phyloP scores from a whole-genome alignment of 176 grass and related monocot genomes.

The Ensete glaucum region DNA sequence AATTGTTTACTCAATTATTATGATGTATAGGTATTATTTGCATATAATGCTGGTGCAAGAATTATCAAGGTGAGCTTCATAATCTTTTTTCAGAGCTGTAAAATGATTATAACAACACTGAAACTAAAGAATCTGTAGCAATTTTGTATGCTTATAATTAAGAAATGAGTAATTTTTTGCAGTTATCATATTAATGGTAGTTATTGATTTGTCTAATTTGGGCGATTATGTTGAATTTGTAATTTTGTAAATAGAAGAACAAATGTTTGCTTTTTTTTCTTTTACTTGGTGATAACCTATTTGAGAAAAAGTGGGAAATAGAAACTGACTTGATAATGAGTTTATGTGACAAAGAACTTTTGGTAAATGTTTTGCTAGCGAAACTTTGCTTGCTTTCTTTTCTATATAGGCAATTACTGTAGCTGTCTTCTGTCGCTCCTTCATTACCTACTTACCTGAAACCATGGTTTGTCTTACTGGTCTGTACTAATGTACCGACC shows the following conservation, averaged over 20 bases:
- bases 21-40: conserved; percentile 57
- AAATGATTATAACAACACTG: neutral
- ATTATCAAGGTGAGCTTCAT: conserved; percentile 49
- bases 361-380: neutral
- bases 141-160: neutral
- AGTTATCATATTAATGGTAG: neutral
- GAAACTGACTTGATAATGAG: neutral
- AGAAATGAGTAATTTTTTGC: neutral
- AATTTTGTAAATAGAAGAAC: too few species aligned
- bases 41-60: conserved; percentile 59
- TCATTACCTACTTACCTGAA: too few species aligned
- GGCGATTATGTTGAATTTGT: too few species aligned
- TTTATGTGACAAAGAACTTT: neutral
- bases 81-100: neutral
- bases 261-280: neutral
- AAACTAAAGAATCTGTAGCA: neutral
- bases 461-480: too few species aligned
- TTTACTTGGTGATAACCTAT: too few species aligned
- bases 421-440: too few species aligned
- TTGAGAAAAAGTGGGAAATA: too few species aligned
- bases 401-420: too few species aligned
- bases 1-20: conserved; percentile 23
- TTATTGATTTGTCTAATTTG: neutral
- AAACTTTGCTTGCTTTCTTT: too few species aligned
- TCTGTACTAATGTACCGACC: too few species aligned